These are phyloP conservation scores for Huntiella abstrusa DNA, from an alignment of 2,329 filamentous ascomycete genomes.

Conservation along the genomic window DNA sequence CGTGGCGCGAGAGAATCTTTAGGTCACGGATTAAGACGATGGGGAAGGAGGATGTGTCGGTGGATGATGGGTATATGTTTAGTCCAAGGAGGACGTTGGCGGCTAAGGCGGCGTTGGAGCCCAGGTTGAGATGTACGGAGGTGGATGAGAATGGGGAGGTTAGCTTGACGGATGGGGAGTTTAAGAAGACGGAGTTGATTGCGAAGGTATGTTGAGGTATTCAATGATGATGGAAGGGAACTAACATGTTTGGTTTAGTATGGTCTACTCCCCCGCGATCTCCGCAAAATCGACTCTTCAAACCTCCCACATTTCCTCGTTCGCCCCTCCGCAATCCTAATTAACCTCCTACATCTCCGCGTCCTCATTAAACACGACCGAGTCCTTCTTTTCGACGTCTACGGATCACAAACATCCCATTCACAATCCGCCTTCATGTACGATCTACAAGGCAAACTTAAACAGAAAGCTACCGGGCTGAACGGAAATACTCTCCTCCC, in stretches of 20 bases:
- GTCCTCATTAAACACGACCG: conserved; percentile 90
- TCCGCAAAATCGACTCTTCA: conserved; percentile 94
- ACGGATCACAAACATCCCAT: conserved; percentile 84
- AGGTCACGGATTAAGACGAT: conserved; percentile 8
- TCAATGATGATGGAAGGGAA: conserved; percentile 7
- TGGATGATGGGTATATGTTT: conserved; percentile 11
- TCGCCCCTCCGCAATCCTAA: conserved; percentile 76
- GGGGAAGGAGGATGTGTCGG: conserved; percentile 6
- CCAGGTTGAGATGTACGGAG: conserved; percentile 80
- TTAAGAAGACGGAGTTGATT: conserved; percentile 93
- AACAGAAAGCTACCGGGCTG: conserved; percentile 40
- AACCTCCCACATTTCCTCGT: conserved; percentile 90
- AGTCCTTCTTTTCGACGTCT: conserved; percentile 88
- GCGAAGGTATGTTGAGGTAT: conserved; percentile 46
- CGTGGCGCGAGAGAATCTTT: conserved; percentile 11
- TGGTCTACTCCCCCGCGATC: conserved; percentile 76
- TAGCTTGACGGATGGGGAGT: conserved; percentile 82
- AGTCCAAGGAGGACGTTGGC: conserved; percentile 29
- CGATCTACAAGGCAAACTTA: conserved; percentile 79
- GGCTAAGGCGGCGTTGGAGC: conserved; percentile 63
- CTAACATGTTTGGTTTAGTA: conserved; percentile 36
- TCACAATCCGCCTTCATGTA: conserved; percentile 97
- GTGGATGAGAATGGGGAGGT: conserved; percentile 85
- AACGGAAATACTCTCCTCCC: conserved; percentile 40
- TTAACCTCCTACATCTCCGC: conserved; percentile 90